A percentile compares a stretch with the other conserved stretches of the same genome.
Conservation (phyloP, 495 filamentous ascomycete species). For the Neurospora sp. region DNA sequence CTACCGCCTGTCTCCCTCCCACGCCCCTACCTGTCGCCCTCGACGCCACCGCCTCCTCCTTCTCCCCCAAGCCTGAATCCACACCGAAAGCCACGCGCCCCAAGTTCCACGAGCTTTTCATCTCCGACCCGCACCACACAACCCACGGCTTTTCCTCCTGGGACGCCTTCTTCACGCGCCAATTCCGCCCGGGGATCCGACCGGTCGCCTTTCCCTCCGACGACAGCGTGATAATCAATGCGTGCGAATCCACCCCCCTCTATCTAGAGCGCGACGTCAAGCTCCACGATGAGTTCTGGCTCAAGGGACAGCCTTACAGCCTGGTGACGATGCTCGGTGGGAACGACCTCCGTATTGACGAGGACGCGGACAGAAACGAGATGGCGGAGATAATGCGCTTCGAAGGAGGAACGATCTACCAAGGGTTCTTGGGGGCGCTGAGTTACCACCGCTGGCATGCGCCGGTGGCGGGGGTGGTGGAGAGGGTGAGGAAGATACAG, state of each 20-base stretch:
- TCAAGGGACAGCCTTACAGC: constrained; percentile 34
- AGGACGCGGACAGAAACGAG: no score
- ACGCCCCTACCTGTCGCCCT: no score
- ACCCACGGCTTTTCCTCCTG: neutral
- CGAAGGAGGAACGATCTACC: constrained; percentile 30
- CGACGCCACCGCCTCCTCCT: no score
- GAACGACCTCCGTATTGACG: no score
- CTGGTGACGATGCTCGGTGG: constrained; percentile 25
- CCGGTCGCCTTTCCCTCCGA: constrained; percentile 27
- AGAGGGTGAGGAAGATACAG: constrained; percentile 21
- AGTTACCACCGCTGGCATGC: constrained; percentile 42
- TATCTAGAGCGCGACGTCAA: neutral
- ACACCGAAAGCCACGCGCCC: no score
- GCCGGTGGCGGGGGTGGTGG: constrained; percentile 30
- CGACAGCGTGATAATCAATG: constrained; percentile 21
- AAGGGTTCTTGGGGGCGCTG: constrained; percentile 31
- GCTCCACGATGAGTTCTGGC: constrained; percentile 34
- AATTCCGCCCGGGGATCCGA: constrained; percentile 24
- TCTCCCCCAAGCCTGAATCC: no score
- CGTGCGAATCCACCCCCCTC: constrained; percentile 31
- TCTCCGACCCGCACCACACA: neutral
- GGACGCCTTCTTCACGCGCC: constrained; percentile 37
- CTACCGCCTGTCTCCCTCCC: neutral
- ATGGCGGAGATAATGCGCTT: constrained; percentile 8
- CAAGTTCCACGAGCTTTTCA: neutral